Percentiles rank a stretch among this genome's conserved stretches.
These are phyloP conservation scores for Buddleja alternifolia DNA, from an alignment of 257 asterid genomes.

Conservation along the genomic window DNA sequence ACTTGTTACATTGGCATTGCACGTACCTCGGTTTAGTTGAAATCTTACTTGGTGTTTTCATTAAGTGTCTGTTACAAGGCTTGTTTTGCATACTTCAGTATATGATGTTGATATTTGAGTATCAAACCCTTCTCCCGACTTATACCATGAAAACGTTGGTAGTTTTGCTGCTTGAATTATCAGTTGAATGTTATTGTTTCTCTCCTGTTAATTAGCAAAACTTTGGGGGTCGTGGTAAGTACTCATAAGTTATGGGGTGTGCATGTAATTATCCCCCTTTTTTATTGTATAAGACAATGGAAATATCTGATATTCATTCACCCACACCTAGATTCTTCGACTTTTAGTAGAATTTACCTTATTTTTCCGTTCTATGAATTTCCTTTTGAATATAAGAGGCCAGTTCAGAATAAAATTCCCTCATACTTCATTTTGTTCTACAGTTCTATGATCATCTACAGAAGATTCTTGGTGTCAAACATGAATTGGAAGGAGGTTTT, in stretches of 20 bases:
- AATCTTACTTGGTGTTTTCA: not conserved
- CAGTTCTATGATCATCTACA: conserved; percentile 77
- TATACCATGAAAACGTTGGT: not conserved
- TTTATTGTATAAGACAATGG: not conserved
- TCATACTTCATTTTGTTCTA: conserved; percentile 30
- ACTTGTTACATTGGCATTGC: no score
- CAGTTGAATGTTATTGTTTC: conserved; percentile 13
- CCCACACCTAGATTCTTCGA: no score
- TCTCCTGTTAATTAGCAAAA: not conserved
- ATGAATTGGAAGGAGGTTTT: conserved; percentile 80
- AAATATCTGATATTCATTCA: conserved; percentile 3
- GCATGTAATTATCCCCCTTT: not conserved
- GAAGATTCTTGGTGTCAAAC: conserved; percentile 84
- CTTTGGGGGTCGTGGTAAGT: no score
- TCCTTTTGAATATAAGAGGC: no score
- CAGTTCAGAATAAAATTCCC: not conserved
- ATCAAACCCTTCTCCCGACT: not conserved
- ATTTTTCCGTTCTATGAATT: conserved; percentile 13
- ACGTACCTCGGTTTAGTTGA: no score
- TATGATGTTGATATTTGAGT: not conserved
- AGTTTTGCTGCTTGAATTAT: no score
- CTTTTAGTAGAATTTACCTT: no score
- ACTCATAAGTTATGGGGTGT: no score
- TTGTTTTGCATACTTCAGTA: no score
- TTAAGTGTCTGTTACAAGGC: not conserved